phyloP scores from a whole-genome alignment of 768 basidiomycete genomes.

The Auricularia auricula-judae region DNA sequence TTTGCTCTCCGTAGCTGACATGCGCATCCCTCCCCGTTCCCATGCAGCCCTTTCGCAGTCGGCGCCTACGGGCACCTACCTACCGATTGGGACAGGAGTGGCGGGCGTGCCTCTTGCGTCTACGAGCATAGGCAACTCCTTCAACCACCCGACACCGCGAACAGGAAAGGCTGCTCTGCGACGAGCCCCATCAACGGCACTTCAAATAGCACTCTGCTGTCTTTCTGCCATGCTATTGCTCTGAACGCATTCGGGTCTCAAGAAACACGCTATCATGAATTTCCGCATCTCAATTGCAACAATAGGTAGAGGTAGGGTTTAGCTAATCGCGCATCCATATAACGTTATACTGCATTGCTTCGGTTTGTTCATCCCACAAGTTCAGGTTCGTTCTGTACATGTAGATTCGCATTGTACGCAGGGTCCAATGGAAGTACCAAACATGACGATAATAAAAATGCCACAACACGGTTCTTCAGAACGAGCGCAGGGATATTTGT shows the following conservation, averaged over 20 bases:
- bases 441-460: background rate
- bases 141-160: background rate
- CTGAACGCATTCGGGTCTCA: too few relatives aligned
- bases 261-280: too few relatives aligned
- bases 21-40: background rate
- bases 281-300: too few relatives aligned
- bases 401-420: background rate
- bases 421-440: background rate
- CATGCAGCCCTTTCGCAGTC: background rate
- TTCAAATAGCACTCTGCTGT: background rate
- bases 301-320: too few relatives aligned
- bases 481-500: constrained; percentile 68
- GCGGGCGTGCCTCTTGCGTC: background rate
- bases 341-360: background rate
- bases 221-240: too few relatives aligned
- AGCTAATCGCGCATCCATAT: background rate
- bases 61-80: background rate
- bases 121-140: background rate
- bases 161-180: background rate
- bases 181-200: background rate
- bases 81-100: background rate
- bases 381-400: background rate
- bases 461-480: constrained; percentile 24
- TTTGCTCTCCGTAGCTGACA: constrained; percentile 12
- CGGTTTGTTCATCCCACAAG: background rate